These are phyloP conservation scores for Yamadazyma triangularis DNA, from an alignment of 1,139 yeast genomes.

Conservation along the genomic window DNA sequence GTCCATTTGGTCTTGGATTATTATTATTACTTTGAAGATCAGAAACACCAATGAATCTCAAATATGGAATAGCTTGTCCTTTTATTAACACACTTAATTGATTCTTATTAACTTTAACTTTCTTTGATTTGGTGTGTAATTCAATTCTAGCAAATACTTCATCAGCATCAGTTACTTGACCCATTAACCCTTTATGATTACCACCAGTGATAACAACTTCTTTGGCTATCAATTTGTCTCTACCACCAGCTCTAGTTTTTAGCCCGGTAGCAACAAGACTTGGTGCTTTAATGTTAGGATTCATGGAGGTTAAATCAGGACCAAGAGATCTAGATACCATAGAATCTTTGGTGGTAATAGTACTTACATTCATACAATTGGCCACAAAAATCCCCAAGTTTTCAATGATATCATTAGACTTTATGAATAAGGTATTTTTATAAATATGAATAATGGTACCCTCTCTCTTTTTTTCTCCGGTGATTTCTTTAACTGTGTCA, in stretches of 20 bases:
- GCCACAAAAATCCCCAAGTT: constrained; percentile 90
- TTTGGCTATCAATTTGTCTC: constrained; percentile 76
- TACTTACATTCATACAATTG: constrained; percentile 69
- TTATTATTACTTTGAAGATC: constrained; percentile 8
- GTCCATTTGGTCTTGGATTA: constrained; percentile 20
- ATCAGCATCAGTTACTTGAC: constrained; percentile 89
- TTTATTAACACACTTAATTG: constrained; percentile 67
- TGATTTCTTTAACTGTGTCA: constrained; percentile 80
- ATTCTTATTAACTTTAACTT: constrained; percentile 76
- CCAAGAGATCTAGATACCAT: constrained; percentile 51
- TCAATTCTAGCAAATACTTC: constrained; percentile 91
- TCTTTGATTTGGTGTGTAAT: constrained; percentile 87
- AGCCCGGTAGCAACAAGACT: constrained; percentile 48
- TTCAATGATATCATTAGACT: constrained; percentile 73
- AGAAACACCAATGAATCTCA: constrained; percentile 65
- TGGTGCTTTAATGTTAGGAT: constrained; percentile 63
- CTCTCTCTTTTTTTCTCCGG: constrained; percentile 63
- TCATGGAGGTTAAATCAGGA: constrained; percentile 77
- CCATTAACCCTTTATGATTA: constrained; percentile 90
- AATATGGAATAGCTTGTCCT: constrained; percentile 71
- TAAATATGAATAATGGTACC: constrained; percentile 86
- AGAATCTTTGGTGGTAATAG: constrained; percentile 80
- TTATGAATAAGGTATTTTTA: constrained; percentile 72
- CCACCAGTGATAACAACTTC: constrained; percentile 86
- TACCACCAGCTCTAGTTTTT: constrained; percentile 56